These are phyloP conservation scores for Mortierella sp. DNA, from an alignment of 371 early-diverging fungal species.

Conservation along the genomic window DNA sequence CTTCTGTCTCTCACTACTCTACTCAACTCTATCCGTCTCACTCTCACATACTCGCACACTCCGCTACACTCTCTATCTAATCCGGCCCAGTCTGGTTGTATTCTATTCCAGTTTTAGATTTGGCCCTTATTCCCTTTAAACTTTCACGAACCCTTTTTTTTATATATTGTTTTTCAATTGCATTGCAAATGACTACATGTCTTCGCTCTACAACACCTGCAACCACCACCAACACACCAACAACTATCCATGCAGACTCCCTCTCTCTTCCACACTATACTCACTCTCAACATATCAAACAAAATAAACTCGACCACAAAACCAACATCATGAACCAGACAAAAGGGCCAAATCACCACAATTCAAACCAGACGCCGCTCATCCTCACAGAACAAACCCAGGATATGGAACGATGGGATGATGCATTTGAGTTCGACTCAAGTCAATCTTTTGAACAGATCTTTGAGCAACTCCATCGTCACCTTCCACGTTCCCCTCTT, in stretches of 20 bases:
- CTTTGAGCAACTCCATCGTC: slow-evolving; percentile 35
- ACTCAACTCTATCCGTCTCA: neutral
- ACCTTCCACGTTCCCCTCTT: slow-evolving; percentile 43
- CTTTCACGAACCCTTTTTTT: slow-evolving; percentile 1
- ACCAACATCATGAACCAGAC: neutral
- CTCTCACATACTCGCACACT: slow-evolving; percentile 4
- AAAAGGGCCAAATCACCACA: neutral
- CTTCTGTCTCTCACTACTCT: neutral
- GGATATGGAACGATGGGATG: slow-evolving; percentile 40
- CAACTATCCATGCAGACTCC: neutral
- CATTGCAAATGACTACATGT: neutral
- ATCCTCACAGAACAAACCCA: neutral
- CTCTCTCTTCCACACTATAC: neutral
- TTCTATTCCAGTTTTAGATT: neutral
- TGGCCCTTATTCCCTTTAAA: neutral
- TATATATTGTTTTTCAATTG: neutral
- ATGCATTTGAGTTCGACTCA: slow-evolving; percentile 40
- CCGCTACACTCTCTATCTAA: neutral
- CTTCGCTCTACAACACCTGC: neutral
- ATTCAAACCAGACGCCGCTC: neutral
- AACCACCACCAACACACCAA: neutral
- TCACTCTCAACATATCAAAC: neutral
- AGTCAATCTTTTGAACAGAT: slow-evolving; percentile 33
- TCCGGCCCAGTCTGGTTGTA: neutral
- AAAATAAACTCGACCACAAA: neutral